These are phyloP conservation scores for Triangularia setosa DNA, from an alignment of 2,329 filamentous ascomycete species.

Conservation along the genomic window DNA sequence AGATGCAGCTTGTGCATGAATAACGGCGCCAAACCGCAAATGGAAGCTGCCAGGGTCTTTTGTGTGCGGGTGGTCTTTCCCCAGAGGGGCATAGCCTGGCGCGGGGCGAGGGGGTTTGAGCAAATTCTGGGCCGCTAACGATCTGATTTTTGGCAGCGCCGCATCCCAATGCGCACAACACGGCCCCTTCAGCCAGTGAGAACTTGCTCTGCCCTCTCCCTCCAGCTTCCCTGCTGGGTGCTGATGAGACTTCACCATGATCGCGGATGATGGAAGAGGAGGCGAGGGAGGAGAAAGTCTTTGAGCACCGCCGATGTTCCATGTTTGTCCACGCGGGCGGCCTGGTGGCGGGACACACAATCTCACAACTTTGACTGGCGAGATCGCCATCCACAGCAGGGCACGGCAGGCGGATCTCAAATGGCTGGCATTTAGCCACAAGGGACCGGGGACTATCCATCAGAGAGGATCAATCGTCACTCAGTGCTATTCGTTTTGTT, in stretches of 20 bases:
- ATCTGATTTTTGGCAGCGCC: slow-evolving; percentile 10
- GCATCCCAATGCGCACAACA: neutral
- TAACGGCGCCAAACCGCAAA: slow-evolving; percentile 8
- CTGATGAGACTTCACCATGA: neutral
- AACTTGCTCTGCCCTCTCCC: slow-evolving; percentile 18
- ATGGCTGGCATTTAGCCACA: slow-evolving; percentile 3
- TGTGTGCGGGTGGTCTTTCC: slow-evolving; percentile 12
- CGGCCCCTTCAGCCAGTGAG: slow-evolving; percentile 18
- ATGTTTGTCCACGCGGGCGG: neutral
- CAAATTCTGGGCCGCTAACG: slow-evolving; percentile 40
- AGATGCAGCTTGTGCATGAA: neutral
- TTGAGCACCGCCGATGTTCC: no score
- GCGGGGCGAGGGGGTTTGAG: slow-evolving; percentile 45
- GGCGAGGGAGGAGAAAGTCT: no score
- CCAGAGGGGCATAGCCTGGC: slow-evolving; percentile 9
- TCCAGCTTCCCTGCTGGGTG: neutral
- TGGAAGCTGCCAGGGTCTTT: slow-evolving; percentile 15
- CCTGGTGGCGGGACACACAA: neutral
- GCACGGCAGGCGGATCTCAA: neutral
- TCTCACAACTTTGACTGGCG: neutral
- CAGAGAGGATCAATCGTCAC: neutral
- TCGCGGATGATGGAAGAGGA: neutral
- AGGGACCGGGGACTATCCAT: neutral
- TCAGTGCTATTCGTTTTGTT: slow-evolving; percentile 4
- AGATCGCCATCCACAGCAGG: neutral